Evolutionary conservation across 495 filamentous ascomycete species (phyloP), one percentile per base, ranked within the genome.

Genomic region (Podospora anserina): DNA sequence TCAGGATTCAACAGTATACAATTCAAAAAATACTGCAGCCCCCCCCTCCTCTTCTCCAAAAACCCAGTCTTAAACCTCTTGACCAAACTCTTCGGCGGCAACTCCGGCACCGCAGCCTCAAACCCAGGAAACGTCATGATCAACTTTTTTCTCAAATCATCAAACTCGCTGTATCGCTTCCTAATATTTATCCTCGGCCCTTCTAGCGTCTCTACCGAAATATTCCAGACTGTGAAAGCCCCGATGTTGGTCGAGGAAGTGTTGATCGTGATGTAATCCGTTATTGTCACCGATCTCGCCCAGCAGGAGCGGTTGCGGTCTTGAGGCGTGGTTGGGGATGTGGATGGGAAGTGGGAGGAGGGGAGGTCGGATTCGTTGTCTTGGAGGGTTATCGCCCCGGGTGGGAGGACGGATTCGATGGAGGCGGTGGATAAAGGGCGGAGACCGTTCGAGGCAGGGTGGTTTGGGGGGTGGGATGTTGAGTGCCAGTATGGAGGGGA

Each of bases 101-200:
- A 71, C 56, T 78, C 75, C 18, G 85, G 85, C 70, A 87, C 83
- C 30, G 84, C 83, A 16, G 83, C 84, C 70, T 83, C 79, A 27
- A 85, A 87, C 63, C 76, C 77, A 1, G 85, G 85, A 63, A 87
- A 87, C 3, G 85, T 85, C 65, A 79, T 77, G 49, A 86, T 75
- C 4, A 87, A 78, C 56, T 79, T 77, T 56, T 75, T 71, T 11
- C 84, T 78, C 18, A 87, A 78, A 53, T 82, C 82, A 72, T 86
- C 83, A 68, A 87, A 86, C 62, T 87, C 85, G n/a, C 84, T 86
- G 72, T 86, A 87, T 64, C 85, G 80, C 69, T 86, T 87, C 61
- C 84, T 79, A 26, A 87, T 85, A 66, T 82, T 81, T 76, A 87
- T 86, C 18, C 76, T 77, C 53, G 82, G 79, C 19, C 85, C 85